Percentiles rank a stretch among this genome's conserved stretches.
These are phyloP conservation scores for Coemansia sp. DNA, from an alignment of 192 early-diverging fungal genomes.

Conservation along the genomic window DNA sequence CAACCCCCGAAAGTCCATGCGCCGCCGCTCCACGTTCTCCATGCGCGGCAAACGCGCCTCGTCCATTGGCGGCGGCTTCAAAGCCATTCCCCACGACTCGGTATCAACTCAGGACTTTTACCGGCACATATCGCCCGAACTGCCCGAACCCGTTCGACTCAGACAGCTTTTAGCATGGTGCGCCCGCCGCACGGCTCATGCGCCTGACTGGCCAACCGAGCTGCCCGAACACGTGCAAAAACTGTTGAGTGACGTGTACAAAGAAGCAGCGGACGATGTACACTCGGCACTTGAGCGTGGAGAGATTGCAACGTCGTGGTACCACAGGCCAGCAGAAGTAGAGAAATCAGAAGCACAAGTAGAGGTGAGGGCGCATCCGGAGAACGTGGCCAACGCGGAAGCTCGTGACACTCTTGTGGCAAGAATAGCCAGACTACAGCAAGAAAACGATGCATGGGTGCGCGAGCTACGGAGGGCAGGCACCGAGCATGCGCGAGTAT, in stretches of 20 bases:
- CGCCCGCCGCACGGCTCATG: conserved; percentile 35
- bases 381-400: conserved; percentile 38
- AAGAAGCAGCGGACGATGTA: conserved; percentile 44
- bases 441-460: conserved; percentile 41
- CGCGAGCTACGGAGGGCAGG: conserved; percentile 39
- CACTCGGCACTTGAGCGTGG: conserved; percentile 47
- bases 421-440: conserved; percentile 20
- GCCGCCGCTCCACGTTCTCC: conserved; percentile 55
- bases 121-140: conserved; percentile 65
- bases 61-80: conserved; percentile 58
- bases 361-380: conserved; percentile 36
- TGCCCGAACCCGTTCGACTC: conserved; percentile 64
- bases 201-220: conserved; percentile 16
- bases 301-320: conserved; percentile 52
- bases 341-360: too few species aligned
- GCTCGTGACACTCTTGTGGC: conserved; percentile 20
- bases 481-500: conserved; percentile 18
- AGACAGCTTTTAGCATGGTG: conserved; percentile 72
- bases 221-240: conserved; percentile 18
- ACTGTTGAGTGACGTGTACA: conserved; percentile 30
- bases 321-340: conserved; percentile 26
- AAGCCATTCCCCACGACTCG: conserved; percentile 60
- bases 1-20: conserved; percentile 29
- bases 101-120: conserved; percentile 61
- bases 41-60: conserved; percentile 61